Conservation (phyloP, 371 early-diverging fungal genomes). For the Mucor velutinosus region DNA sequence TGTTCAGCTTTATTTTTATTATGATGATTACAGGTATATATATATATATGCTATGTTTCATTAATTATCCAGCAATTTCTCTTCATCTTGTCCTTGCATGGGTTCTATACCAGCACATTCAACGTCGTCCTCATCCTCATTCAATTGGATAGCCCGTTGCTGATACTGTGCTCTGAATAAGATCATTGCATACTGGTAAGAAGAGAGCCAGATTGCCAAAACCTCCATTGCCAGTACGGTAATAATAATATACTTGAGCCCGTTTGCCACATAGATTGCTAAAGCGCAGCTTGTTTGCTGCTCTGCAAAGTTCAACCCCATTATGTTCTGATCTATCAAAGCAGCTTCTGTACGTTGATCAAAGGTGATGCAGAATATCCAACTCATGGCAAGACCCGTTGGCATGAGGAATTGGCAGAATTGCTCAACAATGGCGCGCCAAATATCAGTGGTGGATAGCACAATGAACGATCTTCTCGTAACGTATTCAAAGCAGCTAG, state of each 20-base stretch:
- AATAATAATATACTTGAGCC: conserved; percentile 9
- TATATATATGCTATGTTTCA: too few relatives aligned
- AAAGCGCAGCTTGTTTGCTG: neutral
- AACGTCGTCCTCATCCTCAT: conserved; percentile 32
- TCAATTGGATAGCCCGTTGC: neutral
- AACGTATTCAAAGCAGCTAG: neutral
- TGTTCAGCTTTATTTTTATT: too few relatives aligned
- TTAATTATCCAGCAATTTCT: too few relatives aligned
- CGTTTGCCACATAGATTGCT: neutral
- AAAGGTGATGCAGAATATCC: conserved; percentile 44
- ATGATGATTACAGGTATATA: too few relatives aligned
- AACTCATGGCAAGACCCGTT: conserved; percentile 40
- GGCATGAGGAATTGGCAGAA: conserved; percentile 45
- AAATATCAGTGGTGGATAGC: neutral
- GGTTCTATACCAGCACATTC: neutral
- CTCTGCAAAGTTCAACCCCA: neutral
- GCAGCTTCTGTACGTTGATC: conserved; percentile 21
- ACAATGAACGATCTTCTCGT: neutral
- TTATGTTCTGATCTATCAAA: neutral
- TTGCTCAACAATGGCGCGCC: conserved; percentile 18
- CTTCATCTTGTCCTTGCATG: neutral
- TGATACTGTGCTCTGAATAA: neutral
- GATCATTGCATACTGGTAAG: conserved; percentile 5
- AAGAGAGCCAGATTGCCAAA: conserved; percentile 5
- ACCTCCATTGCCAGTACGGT: conserved; percentile 9